Conservation (phyloP, 306 rosid genomes). For the Styphnolobium japonicum region DNA sequence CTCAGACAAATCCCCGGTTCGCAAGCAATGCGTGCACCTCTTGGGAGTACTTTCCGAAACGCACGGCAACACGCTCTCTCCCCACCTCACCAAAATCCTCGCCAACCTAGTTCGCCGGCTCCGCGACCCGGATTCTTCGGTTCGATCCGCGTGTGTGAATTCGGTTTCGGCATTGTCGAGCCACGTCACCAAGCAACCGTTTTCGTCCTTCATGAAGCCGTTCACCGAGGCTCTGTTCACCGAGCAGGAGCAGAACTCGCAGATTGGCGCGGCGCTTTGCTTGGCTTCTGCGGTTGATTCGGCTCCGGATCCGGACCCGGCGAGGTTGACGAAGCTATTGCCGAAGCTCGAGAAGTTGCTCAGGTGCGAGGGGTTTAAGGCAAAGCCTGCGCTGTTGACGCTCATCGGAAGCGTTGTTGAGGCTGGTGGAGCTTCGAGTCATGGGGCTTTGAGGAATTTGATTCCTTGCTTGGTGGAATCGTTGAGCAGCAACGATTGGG, state of each 20-base stretch:
- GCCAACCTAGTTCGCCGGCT: conserved; percentile 61
- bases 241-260: conserved; percentile 84
- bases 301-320: conserved; percentile 72
- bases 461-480: conserved; percentile 66
- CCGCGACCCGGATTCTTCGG: conserved; percentile 88
- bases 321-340: conserved; percentile 65
- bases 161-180: conserved; percentile 70
- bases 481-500: conserved; percentile 76
- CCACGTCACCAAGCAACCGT: conserved; percentile 70
- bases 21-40: conserved; percentile 79
- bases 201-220: conserved; percentile 69
- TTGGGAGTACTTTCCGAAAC: conserved; percentile 64
- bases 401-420: conserved; percentile 68
- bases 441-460: conserved; percentile 50
- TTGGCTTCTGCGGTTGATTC: conserved; percentile 74
- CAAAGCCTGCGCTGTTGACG: conserved; percentile 71
- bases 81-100: conserved; percentile 68
- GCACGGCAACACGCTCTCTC: conserved; percentile 73
- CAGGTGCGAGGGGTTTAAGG: conserved; percentile 70
- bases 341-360: conserved; percentile 79
- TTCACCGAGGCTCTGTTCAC: conserved; percentile 80
- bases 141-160: conserved; percentile 85
- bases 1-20: conserved; percentile 78
- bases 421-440: conserved; percentile 63
- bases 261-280: conserved; percentile 85